phyloP scores from a whole-genome alignment of 768 basidiomycete genomes.

The Suillus placidus region DNA sequence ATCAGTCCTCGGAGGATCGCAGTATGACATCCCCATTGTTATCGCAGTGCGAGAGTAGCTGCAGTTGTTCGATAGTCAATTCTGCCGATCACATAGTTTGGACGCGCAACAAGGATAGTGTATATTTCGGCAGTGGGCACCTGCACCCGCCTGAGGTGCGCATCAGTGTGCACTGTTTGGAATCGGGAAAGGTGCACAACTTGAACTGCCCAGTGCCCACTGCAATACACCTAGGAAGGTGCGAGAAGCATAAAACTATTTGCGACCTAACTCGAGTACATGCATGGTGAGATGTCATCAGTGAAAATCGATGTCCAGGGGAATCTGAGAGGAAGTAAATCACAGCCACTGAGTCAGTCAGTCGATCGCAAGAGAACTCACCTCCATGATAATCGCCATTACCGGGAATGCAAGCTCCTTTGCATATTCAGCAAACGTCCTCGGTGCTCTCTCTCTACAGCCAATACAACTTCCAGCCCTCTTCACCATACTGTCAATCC shows the following conservation, averaged over 20 bases:
- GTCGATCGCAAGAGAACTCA: constrained; percentile 16
- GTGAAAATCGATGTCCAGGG: constrained; percentile 8
- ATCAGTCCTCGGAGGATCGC: neutral
- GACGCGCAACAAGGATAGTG: neutral
- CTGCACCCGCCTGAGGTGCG: neutral
- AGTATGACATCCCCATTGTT: neutral
- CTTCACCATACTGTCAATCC: constrained; percentile 33
- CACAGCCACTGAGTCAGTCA: neutral
- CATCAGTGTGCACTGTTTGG: neutral
- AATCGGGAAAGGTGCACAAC: neutral
- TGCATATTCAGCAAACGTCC: constrained; percentile 33
- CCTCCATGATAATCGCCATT: constrained; percentile 32
- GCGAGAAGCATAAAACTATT: neutral
- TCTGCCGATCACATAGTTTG: neutral
- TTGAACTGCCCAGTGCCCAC: neutral
- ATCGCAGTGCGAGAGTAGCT: neutral
- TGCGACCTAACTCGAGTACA: neutral
- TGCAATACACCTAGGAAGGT: neutral
- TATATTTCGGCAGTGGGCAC: neutral
- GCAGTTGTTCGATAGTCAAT: neutral
- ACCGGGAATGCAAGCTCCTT: constrained; percentile 32
- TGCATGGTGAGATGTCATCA: neutral
- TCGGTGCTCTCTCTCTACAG: constrained; percentile 34
- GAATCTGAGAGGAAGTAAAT: constrained; percentile 2
- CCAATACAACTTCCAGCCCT: constrained; percentile 33